Evolutionary conservation across 139 green algal species (phyloP), one percentile per base, ranked within the genome.

Genomic region (Zygnema circumcarinatum): DNA sequence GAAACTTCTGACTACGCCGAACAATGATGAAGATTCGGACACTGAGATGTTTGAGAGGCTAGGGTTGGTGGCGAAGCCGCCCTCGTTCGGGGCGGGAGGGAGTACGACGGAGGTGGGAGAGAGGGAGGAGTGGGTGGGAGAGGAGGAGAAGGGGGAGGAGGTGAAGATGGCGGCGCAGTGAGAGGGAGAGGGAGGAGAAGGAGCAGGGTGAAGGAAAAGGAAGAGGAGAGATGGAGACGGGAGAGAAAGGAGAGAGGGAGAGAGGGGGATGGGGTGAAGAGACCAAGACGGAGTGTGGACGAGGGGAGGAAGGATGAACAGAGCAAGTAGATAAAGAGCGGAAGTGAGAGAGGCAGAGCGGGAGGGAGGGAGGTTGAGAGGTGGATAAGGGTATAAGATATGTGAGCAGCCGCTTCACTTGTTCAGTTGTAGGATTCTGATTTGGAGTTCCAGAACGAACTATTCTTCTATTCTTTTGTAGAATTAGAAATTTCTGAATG

Each of bases 1-100:
- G 93, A 97, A 96, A 93, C 95, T 99, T 74, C 94, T 99, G 1
- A 99, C 97, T 25, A 99, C 97, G 0, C 90, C 95, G 68, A 99
- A 99, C 94, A 90, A 90, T 36, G 85, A 90, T 35, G 38, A 81
- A 29, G 21, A 21, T 41, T 36, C 21, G 33, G 85, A 90, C 31
- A 36, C n/a, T 0, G 35, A 83, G 40, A 90, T 90, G 85, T 90
- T 90, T 81, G 35, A 83, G 52, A 35, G n/a, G 29, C 76, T 90
- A 0, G 85, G 85, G 3, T 67, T 89, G 22, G 33, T 85, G 16
- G 40, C 84, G 32, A 89, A 67, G 67, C 56, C 81, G 7, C 69
- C 69, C 11, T 38, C 11, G 3, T 39, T 78, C 69, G 69, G 35
- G 69, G 7, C 69, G 47, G 47, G 47, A 16, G 47, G 47, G 16